Evolutionary conservation across 2,329 filamentous ascomycete genomes (phyloP).

Genomic region (Sporothrix pallida): DNA sequence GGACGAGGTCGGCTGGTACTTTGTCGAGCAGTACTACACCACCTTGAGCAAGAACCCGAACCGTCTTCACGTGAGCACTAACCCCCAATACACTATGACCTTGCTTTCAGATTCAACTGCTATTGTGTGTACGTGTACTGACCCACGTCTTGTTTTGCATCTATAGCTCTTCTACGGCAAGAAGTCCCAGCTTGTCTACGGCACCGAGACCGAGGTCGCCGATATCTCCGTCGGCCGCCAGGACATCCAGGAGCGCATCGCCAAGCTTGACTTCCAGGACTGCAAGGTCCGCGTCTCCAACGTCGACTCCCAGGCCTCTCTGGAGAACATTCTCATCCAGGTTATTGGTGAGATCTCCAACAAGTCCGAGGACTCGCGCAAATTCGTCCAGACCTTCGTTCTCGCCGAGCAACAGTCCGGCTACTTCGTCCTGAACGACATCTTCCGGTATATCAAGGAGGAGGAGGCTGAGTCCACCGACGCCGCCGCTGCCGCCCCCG

Average conservation of each 20-base stretch:
- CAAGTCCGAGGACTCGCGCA: slow-evolving; percentile 87
- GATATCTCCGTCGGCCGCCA: slow-evolving; percentile 85
- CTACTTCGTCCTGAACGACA: slow-evolving; percentile 98
- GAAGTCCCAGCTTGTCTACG: slow-evolving; percentile 92
- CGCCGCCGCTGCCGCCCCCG: slow-evolving; percentile 38
- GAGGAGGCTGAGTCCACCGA: slow-evolving; percentile 74
- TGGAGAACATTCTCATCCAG: slow-evolving; percentile 93
- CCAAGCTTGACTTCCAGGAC: slow-evolving; percentile 90
- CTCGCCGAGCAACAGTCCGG: slow-evolving; percentile 94
- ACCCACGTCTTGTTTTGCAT: slow-evolving; percentile 29
- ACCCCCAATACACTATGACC: neutral
- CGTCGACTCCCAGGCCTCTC: slow-evolving; percentile 93
- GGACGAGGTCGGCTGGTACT: slow-evolving; percentile 99
- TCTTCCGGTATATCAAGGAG: slow-evolving; percentile 90
- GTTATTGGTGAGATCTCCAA: slow-evolving; percentile 98
- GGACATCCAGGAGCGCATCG: slow-evolving; percentile 94
- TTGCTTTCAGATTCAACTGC: neutral
- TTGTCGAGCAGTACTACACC: slow-evolving; percentile 99
- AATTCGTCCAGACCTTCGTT: slow-evolving; percentile 97
- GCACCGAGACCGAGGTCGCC: slow-evolving; percentile 86
- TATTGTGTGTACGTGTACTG: neutral
- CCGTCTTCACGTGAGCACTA: slow-evolving; percentile 75
- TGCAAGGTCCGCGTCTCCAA: slow-evolving; percentile 98
- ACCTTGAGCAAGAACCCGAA: slow-evolving; percentile 93
- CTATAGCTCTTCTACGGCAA: slow-evolving; percentile 89